Evolutionary conservation across 805 yeast genomes (phyloP).

Genomic region (Candida nemodendra): DNA sequence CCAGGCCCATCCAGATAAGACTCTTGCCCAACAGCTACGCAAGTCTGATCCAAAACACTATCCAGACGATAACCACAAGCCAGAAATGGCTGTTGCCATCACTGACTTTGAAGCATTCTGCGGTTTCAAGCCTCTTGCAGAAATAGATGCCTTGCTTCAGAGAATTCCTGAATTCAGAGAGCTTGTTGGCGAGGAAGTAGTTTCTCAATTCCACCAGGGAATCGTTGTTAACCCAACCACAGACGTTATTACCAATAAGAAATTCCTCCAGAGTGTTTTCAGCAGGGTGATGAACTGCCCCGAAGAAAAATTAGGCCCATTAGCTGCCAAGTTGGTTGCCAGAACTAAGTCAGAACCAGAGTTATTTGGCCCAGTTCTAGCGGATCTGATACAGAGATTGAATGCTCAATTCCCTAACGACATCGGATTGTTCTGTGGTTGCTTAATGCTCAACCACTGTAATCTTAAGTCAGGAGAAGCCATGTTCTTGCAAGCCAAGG

Average conservation of each 20-base stretch:
- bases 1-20: constrained; percentile 97
- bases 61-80: constrained; percentile 98
- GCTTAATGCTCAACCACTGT: constrained; percentile 88
- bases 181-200: constrained; percentile 63
- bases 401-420: constrained; percentile 90
- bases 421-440: constrained; percentile 94
- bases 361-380: constrained; percentile 57
- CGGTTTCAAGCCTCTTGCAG: constrained; percentile 89
- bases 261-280: constrained; percentile 71
- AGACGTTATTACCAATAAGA: constrained; percentile 58
- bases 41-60: constrained; percentile 85
- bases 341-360: constrained; percentile 62
- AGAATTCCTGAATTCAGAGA: constrained; percentile 74
- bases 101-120: constrained; percentile 97
- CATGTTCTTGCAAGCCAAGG: constrained; percentile 93
- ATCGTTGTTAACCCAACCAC: constrained; percentile 40
- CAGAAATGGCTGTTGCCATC: constrained; percentile 99
- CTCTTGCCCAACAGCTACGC: constrained; percentile 73
- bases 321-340: constrained; percentile 63
- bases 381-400: constrained; percentile 72
- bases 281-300: constrained; percentile 80
- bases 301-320: constrained; percentile 52
- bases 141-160: constrained; percentile 65
- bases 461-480: constrained; percentile 86
- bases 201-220: constrained; percentile 51